Conservation (phyloP, 1,139 yeast genomes). For the Trichomonascaceae sp. region DNA sequence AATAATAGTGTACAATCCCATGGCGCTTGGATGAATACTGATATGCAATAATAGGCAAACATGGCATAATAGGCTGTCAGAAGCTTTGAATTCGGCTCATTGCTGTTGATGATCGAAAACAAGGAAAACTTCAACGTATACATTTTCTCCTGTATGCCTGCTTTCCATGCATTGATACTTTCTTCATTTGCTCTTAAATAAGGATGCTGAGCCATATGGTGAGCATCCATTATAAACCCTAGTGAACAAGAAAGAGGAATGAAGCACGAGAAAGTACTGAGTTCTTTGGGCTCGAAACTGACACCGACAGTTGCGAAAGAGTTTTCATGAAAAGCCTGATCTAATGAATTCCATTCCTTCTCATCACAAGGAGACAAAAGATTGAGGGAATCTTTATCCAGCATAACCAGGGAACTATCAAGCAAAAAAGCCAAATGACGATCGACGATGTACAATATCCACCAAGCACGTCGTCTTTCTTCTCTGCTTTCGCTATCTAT, state of each 20-base stretch:
- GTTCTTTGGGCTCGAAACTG: background rate
- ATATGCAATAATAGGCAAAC: slow-evolving; percentile 4
- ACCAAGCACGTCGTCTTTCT: slow-evolving; percentile 40
- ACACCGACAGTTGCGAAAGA: background rate
- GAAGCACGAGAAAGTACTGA: slow-evolving; percentile 1
- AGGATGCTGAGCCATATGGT: slow-evolving; percentile 8
- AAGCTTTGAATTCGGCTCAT: background rate
- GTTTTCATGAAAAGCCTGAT: background rate
- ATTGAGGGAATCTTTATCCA: slow-evolving; percentile 33
- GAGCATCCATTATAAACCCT: slow-evolving; percentile 5
- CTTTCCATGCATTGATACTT: slow-evolving; percentile 1
- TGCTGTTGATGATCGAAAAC: background rate
- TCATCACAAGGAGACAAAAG: slow-evolving; percentile 35
- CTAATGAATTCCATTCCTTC: slow-evolving; percentile 29
- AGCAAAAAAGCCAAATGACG: slow-evolving; percentile 38
- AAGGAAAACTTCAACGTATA: background rate
- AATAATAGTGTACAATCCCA: slow-evolving; percentile 7
- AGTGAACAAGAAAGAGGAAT: slow-evolving; percentile 4
- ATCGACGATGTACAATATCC: slow-evolving; percentile 39
- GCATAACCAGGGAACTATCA: slow-evolving; percentile 31
- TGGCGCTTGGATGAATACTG: slow-evolving; percentile 5
- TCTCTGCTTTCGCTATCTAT: slow-evolving; percentile 33
- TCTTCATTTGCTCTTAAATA: slow-evolving; percentile 1
- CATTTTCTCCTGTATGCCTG: slow-evolving; percentile 2
- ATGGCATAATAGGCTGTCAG: slow-evolving; percentile 1